Base-by-base conservation (phyloP, 148 eudicot species). In the Silene latifolia region DNA sequence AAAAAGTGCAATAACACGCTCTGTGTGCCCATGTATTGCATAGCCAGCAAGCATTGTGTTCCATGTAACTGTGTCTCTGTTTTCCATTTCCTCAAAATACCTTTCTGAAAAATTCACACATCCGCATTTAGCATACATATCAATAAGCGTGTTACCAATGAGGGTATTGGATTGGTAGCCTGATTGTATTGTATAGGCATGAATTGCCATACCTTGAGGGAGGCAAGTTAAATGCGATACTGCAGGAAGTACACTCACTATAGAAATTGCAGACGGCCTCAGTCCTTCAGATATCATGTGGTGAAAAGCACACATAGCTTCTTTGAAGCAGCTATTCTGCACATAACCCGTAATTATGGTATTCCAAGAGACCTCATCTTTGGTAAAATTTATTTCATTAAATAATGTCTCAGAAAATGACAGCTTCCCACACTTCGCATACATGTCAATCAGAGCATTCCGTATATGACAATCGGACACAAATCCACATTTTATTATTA, bases 61-160 rank as follows among this genome's bases (percentile, higher is more conserved):
- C 96, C 96, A 88, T 72, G 96, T 84, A 44, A 88, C 77, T 47
- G 80, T 81, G 73, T 90, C 86, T 82, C 78, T 88, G 70, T 80
- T 66, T 61, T 76, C 72, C 82, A 85, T 87, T 71, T 85, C 89
- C 67, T 72, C 70, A 79, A 90, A 88, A 71, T 82, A 71, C 39
- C 70, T 73, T 67, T 88, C 86, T 6, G 96, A 79, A 82, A 62
- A 79, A 78, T 87, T 88, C 68, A 88, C 74, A 25, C 76, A 81
- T 25, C 92, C 92, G 65, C 96, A 90, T 85, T 90, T 90, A 68
- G 91, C 83, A 78, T 90, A 90, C 90, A 88, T 88, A 80, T 88
- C 89, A 56, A 90, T 88, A 21, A 90, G 80, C 78, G 86, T 72
- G 78, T 90, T 90, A 21, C 88, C 77, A 63, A 87, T 76, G 51